phyloP scores from a whole-genome alignment of 2,329 filamentous ascomycete species.

The Sporothrix sp. region DNA sequence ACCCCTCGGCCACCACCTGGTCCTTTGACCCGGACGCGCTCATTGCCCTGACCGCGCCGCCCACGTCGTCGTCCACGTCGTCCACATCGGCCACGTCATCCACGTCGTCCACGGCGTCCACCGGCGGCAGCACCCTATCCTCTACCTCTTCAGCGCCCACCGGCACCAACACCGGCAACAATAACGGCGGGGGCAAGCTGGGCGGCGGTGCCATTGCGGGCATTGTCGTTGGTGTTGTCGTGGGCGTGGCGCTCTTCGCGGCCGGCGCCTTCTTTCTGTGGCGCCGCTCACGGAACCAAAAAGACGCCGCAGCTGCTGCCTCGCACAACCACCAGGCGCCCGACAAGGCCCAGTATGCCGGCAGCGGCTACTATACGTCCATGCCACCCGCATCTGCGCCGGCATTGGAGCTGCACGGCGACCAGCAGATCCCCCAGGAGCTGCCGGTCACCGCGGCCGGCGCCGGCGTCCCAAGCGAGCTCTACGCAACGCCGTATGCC shows the following conservation, averaged over 20 bases:
- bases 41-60: slow-evolving; percentile 11
- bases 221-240: slow-evolving; percentile 10
- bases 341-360: slow-evolving; percentile 4
- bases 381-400: not conserved
- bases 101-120: not conserved
- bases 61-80: not conserved
- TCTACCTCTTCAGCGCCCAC: not conserved
- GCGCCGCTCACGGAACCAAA: slow-evolving; percentile 5
- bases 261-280: slow-evolving; percentile 9
- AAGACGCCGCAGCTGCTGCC: not conserved
- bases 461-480: not conserved
- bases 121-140: not conserved
- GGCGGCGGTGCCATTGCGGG: slow-evolving; percentile 13
- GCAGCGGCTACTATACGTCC: slow-evolving; percentile 1
- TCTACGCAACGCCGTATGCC: not conserved
- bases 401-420: slow-evolving; percentile 5
- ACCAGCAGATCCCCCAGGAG: not conserved
- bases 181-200: not conserved
- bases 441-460: not conserved
- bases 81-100: not conserved
- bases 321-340: not conserved
- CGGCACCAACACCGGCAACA: not conserved
- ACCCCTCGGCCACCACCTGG: slow-evolving; percentile 14
- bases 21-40: slow-evolving; percentile 12
- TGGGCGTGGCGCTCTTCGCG: slow-evolving; percentile 8